Percentiles rank a stretch among this genome's conserved stretches.
phyloP scores from a whole-genome alignment of 495 filamentous ascomycete genomes.

The Peziza echinospora region DNA sequence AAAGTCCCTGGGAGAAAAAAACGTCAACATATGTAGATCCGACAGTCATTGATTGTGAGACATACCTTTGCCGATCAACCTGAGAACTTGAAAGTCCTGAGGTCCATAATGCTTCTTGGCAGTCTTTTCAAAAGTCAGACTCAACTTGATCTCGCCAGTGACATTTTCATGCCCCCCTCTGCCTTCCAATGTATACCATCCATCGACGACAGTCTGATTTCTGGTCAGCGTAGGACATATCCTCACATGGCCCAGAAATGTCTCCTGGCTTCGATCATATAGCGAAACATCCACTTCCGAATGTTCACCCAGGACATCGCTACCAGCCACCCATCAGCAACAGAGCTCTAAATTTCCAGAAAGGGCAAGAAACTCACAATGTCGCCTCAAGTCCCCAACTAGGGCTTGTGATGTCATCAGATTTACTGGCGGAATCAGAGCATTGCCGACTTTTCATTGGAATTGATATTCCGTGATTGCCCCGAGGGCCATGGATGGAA shows the following conservation, averaged over 20 bases:
- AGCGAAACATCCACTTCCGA: slow-evolving; percentile 84
- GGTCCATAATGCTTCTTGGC: slow-evolving; percentile 86
- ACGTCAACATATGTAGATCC: background rate
- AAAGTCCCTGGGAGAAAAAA: slow-evolving; percentile 41
- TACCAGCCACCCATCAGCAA: too few relatives aligned
- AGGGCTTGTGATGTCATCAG: slow-evolving; percentile 48
- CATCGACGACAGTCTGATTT: slow-evolving; percentile 38
- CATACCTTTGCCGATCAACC: slow-evolving; percentile 78
- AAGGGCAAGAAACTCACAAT: slow-evolving; percentile 70
- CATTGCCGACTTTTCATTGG: slow-evolving; percentile 90
- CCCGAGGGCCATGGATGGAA: too few relatives aligned
- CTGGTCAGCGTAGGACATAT: slow-evolving; percentile 23
- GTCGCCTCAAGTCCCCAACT: slow-evolving; percentile 89
- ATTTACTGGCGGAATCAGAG: slow-evolving; percentile 49
- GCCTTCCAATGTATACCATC: slow-evolving; percentile 63
- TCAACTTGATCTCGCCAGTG: slow-evolving; percentile 76
- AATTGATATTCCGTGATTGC: slow-evolving; percentile 78
- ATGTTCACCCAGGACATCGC: slow-evolving; percentile 83
- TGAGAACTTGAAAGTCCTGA: slow-evolving; percentile 88
- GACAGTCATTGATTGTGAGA: background rate
- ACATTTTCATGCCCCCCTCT: slow-evolving; percentile 42
- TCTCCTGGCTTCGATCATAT: slow-evolving; percentile 72
- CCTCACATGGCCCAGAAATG: slow-evolving; percentile 78
- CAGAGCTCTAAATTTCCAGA: too few relatives aligned
- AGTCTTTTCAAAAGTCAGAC: slow-evolving; percentile 68